phyloP scores from a whole-genome alignment of 2,329 filamentous ascomycete species.

The Ceratocystis eucalypticola region DNA sequence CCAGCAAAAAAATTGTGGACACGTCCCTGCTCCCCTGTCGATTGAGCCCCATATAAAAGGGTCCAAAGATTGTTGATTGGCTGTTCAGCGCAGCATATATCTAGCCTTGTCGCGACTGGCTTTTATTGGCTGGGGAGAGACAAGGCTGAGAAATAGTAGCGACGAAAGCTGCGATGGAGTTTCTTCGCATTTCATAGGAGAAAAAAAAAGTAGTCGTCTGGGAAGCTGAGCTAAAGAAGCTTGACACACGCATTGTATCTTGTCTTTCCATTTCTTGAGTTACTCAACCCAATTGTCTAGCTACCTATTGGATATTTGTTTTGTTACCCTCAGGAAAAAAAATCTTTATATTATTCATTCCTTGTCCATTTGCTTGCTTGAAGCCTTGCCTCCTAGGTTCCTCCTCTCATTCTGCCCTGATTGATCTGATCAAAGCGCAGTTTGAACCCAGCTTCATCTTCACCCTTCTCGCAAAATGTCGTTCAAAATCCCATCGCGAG shows the following conservation, averaged over 20 bases:
- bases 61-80: neutral
- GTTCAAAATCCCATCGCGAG: slow-evolving; percentile 60
- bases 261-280: neutral
- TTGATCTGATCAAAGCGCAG: slow-evolving; percentile 20
- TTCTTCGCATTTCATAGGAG: neutral
- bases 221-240: neutral
- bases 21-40: slow-evolving; percentile 13
- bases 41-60: neutral
- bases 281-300: neutral
- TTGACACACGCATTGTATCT: neutral
- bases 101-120: slow-evolving; percentile 1
- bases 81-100: neutral
- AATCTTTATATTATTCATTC: neutral
- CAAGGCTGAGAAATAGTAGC: slow-evolving; percentile 14
- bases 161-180: neutral
- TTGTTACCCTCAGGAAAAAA: neutral
- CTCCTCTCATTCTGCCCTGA: slow-evolving; percentile 1
- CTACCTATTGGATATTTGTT: neutral
- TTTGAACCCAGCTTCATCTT: slow-evolving; percentile 3
- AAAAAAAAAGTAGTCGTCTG: slow-evolving; percentile 1
- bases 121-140: slow-evolving; percentile 13
- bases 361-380: neutral
- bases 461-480: slow-evolving; percentile 40
- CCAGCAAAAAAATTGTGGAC: slow-evolving; percentile 10
- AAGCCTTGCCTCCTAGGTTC: neutral